phyloP scores from a whole-genome alignment of 108 stramenopile species.

The Cyclotella kingstonii region DNA sequence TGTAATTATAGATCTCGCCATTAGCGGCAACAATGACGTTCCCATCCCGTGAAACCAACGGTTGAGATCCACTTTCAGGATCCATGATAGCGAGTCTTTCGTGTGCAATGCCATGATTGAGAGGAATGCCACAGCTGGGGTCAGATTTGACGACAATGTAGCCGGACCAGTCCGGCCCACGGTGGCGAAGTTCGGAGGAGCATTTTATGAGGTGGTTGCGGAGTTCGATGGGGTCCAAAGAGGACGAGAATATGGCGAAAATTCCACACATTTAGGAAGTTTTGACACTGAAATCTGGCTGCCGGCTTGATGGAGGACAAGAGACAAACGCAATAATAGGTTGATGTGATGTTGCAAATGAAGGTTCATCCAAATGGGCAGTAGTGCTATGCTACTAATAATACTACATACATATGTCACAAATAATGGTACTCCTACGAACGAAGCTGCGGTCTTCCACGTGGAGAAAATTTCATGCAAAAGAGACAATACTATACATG shows the following conservation, averaged over 20 bases:
- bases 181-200: slow-evolving; percentile 89
- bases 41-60: slow-evolving; percentile 79
- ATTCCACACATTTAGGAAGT: slow-evolving; percentile 90
- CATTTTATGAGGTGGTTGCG: slow-evolving; percentile 88
- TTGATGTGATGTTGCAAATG: background rate
- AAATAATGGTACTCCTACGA: too few species aligned
- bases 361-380: too few species aligned
- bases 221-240: slow-evolving; percentile 78
- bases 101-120: slow-evolving; percentile 91
- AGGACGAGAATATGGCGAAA: slow-evolving; percentile 94
- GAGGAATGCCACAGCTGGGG: slow-evolving; percentile 29
- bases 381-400: too few species aligned
- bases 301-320: background rate
- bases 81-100: slow-evolving; percentile 98
- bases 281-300: background rate
- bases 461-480: too few species aligned
- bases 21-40: slow-evolving; percentile 93
- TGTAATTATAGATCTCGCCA: slow-evolving; percentile 99
- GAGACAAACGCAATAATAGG: background rate
- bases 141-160: slow-evolving; percentile 77
- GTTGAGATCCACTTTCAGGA: slow-evolving; percentile 95
- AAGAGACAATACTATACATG: too few species aligned
- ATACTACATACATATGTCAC: too few species aligned
- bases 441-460: too few species aligned
- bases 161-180: slow-evolving; percentile 98